Percentiles rank a stretch among this genome's conserved stretches.
phyloP scores from a whole-genome alignment of 1,284 basidiomycete species.

The Phellopilus nigrolimitatus region DNA sequence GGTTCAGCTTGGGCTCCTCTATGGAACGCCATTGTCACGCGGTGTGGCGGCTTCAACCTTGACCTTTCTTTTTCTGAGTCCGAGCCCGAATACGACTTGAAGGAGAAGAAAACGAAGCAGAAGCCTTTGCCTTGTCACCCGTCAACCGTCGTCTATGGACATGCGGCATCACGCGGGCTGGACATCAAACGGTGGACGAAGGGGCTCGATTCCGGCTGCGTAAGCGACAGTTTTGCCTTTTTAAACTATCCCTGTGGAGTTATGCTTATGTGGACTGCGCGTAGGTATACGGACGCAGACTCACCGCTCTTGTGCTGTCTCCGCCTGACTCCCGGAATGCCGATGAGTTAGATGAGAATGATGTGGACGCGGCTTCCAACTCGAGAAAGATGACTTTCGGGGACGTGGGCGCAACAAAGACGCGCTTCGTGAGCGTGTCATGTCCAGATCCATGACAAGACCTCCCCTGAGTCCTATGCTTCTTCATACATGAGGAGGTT shows the following conservation, averaged over 20 bases:
- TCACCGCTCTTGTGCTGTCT: constrained; percentile 55
- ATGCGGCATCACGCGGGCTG: constrained; percentile 69
- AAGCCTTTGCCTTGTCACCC: constrained; percentile 58
- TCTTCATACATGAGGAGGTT: too few species aligned
- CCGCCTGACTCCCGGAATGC: background rate
- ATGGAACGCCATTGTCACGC: constrained; percentile 68
- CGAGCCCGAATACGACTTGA: constrained; percentile 1
- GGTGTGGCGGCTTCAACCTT: constrained; percentile 52
- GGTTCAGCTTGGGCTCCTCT: constrained; percentile 70
- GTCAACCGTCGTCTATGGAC: constrained; percentile 75
- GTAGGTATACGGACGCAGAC: constrained; percentile 45
- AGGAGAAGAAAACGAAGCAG: constrained; percentile 9
- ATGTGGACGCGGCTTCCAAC: background rate
- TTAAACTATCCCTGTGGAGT: background rate
- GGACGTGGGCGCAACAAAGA: background rate
- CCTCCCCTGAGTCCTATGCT: too few species aligned
- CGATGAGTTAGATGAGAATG: background rate
- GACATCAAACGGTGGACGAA: constrained; percentile 76
- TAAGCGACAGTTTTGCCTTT: constrained; percentile 28
- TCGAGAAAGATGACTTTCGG: constrained; percentile 10
- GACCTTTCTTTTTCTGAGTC: constrained; percentile 10
- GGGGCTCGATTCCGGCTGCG: constrained; percentile 80
- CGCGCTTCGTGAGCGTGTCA: constrained; percentile 14
- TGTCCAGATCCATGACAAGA: constrained; percentile 8
- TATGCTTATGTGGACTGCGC: too few species aligned